These are phyloP conservation scores for Paramecium biaurelia DNA, from an alignment of 73 alveolate genomes.

Conservation along the genomic window DNA sequence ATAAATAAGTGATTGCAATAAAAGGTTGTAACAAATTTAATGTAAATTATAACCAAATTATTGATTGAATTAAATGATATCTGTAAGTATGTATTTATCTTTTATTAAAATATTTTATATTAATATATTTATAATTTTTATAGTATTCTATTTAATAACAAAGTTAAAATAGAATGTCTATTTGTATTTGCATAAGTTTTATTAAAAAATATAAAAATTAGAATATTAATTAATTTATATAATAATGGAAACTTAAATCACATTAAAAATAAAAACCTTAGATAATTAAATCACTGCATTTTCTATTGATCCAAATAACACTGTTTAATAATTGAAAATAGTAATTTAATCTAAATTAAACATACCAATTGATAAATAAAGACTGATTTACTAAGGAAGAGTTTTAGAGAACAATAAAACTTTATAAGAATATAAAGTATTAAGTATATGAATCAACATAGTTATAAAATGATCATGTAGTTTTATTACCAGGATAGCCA, in stretches of 20 bases:
- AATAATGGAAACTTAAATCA: conserved; percentile 2
- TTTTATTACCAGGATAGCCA: conserved; percentile 88
- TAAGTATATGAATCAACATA: neutral
- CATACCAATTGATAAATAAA: conserved; percentile 80
- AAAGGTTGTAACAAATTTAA: neutral
- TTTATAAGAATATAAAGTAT: conserved; percentile 68
- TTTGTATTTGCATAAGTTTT: neutral
- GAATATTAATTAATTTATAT: neutral
- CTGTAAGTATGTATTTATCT: neutral
- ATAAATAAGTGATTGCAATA: neutral
- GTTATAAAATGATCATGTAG: conserved; percentile 85
- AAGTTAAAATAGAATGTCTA: neutral
- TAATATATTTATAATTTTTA: no score
- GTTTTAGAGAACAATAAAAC: conserved; percentile 79
- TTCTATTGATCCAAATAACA: conserved; percentile 15
- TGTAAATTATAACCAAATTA: neutral
- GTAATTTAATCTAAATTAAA: conserved; percentile 65
- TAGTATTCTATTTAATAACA: neutral
- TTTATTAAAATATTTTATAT: neutral
- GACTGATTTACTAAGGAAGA: conserved; percentile 90
- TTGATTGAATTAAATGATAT: neutral
- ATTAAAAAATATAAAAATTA: neutral
- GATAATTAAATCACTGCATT: neutral
- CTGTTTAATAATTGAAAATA: conserved; percentile 61
- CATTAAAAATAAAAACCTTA: neutral